Evolutionary conservation across 2,329 filamentous ascomycete genomes (phyloP), one percentile per base, ranked within the genome.

Genomic region (Paramyrothecium roridum): DNA sequence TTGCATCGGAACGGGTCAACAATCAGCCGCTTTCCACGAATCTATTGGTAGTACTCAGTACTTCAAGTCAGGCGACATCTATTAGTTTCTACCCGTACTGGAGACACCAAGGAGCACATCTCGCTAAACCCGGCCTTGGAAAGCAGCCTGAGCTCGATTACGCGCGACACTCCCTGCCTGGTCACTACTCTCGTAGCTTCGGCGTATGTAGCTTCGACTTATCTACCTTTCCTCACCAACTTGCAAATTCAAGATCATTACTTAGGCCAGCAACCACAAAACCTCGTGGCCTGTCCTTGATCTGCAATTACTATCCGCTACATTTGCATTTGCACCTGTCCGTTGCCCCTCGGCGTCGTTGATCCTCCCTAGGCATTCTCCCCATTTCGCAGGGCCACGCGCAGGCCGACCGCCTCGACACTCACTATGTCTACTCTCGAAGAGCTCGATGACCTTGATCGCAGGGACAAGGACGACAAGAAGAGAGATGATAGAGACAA

Each of bases 361-460:
- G 37, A 43, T 16, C 37, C 37, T 43, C 37, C n/a, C 37, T 43
- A 6, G 37, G n/a, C 37, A 4, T 43, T 6, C 37, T 16, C n/a
- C n/a, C 37, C 37, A 43, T 16, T 13, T 43, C 37, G 37, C 26
- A 43, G 12, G 37, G 13, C 37, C 37, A 43, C 4, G 7, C 37
- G 13, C 37, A 43, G 13, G 13, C n/a, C 13, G 16, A 43, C 13
- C 4, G 37, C n/a, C 37, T 6, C 16, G 37, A 46, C 26, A 30
- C 26, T 30, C 26, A 80, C 60, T 72, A 96, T 96, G 91, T 92
- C 91, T 65, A 95, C 90, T 65, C 86, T 96, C 68, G 91, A 96
- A 79, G 91, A 96, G 79, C 88, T 96, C 70, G 91, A 96, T 71
- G 90, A 93, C 73, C 82, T 96, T 73, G 89, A 95, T 80, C 88